Evolutionary conservation across 768 basidiomycete genomes (phyloP).

Genomic region (Crepidotus variabilis): DNA sequence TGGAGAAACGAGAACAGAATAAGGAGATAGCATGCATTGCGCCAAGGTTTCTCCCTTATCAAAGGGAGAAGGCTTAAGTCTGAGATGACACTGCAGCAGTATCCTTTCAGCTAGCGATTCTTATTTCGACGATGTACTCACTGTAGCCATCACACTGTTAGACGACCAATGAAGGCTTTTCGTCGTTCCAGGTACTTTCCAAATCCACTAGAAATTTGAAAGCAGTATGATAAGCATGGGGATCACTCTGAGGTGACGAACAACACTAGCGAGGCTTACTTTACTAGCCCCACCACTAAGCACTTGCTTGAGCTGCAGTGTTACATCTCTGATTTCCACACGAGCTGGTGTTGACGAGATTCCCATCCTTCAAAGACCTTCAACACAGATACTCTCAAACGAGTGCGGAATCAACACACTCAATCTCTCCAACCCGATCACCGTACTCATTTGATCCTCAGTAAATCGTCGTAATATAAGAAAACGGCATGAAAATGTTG

Average conservation of each 20-base stretch:
- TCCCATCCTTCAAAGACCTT: constrained; percentile 7
- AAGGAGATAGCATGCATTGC: background rate
- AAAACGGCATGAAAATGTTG: constrained; percentile 34
- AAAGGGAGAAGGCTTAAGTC: background rate
- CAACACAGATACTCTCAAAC: background rate
- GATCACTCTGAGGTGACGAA: background rate
- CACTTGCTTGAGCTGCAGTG: background rate
- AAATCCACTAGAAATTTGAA: too few relatives aligned
- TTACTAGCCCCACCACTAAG: background rate
- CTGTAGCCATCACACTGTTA: too few relatives aligned
- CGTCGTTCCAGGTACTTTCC: too few relatives aligned
- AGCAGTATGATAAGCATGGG: too few relatives aligned
- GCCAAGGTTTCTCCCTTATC: background rate
- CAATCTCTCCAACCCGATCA: constrained; percentile 29
- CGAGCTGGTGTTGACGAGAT: constrained; percentile 1
- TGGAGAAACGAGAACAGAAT: background rate
- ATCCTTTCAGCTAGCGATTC: too few relatives aligned
- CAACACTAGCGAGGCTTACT: background rate
- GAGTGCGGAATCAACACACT: constrained; percentile 19
- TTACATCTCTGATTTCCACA: background rate
- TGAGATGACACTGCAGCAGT: too few relatives aligned
- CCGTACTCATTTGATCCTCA: constrained; percentile 24
- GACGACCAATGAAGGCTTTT: too few relatives aligned
- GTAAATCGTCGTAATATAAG: constrained; percentile 29
- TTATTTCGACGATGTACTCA: too few relatives aligned